A percentile compares a stretch with the other conserved stretches of the same genome.
Conservation (phyloP, 305 asterid genomes). For the Nicotiana rustica region DNA sequence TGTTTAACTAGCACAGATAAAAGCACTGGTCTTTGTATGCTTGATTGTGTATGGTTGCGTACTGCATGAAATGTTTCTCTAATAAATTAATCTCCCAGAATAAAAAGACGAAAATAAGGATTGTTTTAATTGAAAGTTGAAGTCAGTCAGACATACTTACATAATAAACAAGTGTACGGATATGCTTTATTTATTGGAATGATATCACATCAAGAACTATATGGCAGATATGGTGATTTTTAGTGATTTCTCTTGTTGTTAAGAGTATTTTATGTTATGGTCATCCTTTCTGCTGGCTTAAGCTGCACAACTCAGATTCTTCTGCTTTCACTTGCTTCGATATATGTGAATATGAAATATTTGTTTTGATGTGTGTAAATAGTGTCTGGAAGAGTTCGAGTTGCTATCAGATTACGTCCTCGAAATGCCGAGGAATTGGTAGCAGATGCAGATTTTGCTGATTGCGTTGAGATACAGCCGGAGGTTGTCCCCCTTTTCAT, state of each 20-base stretch:
- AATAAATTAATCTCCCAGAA: not conserved
- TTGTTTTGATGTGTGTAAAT: not conserved
- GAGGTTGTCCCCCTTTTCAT: conserved; percentile 61
- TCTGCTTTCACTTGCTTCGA: conserved; percentile 1
- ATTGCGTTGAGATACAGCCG: conserved; percentile 97
- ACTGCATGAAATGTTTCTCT: conserved; percentile 5
- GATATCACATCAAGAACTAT: conserved; percentile 24
- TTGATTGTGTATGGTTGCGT: not conserved
- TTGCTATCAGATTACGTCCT: conserved; percentile 93
- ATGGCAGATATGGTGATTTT: not conserved
- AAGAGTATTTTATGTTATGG: not conserved
- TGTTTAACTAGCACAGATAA: conserved; percentile 9
- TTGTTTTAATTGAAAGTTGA: conserved; percentile 22
- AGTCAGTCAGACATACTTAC: conserved; percentile 11
- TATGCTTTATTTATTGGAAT: not conserved
- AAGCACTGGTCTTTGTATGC: not conserved
- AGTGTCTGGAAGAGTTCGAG: conserved; percentile 97
- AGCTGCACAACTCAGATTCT: conserved; percentile 31
- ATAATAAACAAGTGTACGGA: not conserved
- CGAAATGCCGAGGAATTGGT: conserved; percentile 87
- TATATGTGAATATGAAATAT: conserved; percentile 36
- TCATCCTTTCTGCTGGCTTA: conserved; percentile 34
- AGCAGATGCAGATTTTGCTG: conserved; percentile 99
- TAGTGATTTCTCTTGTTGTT: conserved; percentile 16
- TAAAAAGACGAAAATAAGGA: not conserved